Evolutionary conservation across 495 filamentous ascomycete species (phyloP).

Genomic region (Talaromyces borbonicus): DNA sequence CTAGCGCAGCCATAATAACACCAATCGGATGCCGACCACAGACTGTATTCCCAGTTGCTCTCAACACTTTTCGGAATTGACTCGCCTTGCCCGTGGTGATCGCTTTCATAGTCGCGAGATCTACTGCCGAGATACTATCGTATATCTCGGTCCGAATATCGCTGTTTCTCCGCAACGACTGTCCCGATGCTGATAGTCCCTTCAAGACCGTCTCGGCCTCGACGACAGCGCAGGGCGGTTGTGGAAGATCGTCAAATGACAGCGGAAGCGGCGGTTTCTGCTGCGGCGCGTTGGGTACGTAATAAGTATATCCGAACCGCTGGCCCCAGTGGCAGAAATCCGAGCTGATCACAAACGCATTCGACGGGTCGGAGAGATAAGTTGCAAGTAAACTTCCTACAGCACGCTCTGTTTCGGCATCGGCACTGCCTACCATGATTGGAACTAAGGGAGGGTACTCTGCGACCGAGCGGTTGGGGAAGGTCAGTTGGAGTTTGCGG

Average conservation of each 20-base stretch:
- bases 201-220: constrained; percentile 19
- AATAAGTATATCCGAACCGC: constrained; percentile 80
- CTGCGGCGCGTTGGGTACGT: constrained; percentile 43
- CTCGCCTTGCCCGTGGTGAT: constrained; percentile 64
- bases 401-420: constrained; percentile 49
- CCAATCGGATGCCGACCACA: constrained; percentile 95
- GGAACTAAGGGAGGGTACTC: constrained; percentile 71
- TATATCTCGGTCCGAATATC: constrained; percentile 52
- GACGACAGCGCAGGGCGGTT: constrained; percentile 23
- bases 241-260: constrained; percentile 28
- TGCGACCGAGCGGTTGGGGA: constrained; percentile 24
- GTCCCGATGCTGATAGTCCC: constrained; percentile 31
- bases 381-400: constrained; percentile 66
- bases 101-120: constrained; percentile 72
- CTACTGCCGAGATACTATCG: constrained; percentile 75
- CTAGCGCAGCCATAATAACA: constrained; percentile 81
- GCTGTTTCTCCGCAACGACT: constrained; percentile 29
- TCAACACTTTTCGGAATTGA: constrained; percentile 56
- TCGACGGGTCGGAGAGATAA: constrained; percentile 66
- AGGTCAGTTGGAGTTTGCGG: constrained; percentile 51
- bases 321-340: constrained; percentile 97
- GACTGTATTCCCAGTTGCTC: constrained; percentile 78
- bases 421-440: constrained; percentile 78
- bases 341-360: constrained; percentile 78
- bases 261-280: constrained; percentile 33